Conservation (phyloP, 2,329 filamentous ascomycete species). For the Epichloe aotearoae region DNA sequence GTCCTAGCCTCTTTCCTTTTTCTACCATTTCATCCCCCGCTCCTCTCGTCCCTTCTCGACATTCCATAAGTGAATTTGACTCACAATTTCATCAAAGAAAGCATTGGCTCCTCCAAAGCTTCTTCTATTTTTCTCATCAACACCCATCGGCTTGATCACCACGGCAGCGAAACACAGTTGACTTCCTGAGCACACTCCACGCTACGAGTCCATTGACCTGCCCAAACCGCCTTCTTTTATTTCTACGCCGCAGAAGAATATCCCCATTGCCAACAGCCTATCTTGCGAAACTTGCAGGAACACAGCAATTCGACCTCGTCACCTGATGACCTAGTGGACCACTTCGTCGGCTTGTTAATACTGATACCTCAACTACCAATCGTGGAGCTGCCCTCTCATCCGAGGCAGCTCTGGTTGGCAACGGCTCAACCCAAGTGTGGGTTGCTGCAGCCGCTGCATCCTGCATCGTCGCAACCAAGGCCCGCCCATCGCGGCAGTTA, state of each 20-base stretch:
- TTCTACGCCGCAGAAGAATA: not conserved
- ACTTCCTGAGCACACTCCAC: not conserved
- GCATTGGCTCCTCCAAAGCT: not conserved
- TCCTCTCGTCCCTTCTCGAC: not conserved
- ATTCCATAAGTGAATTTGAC: not conserved
- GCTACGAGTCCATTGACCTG: no score
- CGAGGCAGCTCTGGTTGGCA: constrained; percentile 5
- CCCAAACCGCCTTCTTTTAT: not conserved
- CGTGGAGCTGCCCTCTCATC: not conserved
- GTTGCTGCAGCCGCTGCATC: constrained; percentile 5
- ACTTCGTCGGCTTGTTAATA: not conserved
- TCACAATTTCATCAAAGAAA: not conserved
- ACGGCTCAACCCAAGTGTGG: constrained; percentile 1
- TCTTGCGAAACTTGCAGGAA: not conserved
- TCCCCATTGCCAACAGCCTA: not conserved
- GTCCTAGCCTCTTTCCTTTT: not conserved
- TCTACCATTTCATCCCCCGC: not conserved
- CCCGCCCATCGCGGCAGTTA: not conserved
- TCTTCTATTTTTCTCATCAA: not conserved
- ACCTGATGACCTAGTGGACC: not conserved
- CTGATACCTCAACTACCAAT: constrained; percentile 1
- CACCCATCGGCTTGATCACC: not conserved
- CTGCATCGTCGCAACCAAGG: constrained; percentile 1
- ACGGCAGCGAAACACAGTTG: not conserved
- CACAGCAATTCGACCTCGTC: not conserved